Base-by-base conservation (phyloP, 805 yeast genomes). In the Tetrapisispora arboricola region DNA sequence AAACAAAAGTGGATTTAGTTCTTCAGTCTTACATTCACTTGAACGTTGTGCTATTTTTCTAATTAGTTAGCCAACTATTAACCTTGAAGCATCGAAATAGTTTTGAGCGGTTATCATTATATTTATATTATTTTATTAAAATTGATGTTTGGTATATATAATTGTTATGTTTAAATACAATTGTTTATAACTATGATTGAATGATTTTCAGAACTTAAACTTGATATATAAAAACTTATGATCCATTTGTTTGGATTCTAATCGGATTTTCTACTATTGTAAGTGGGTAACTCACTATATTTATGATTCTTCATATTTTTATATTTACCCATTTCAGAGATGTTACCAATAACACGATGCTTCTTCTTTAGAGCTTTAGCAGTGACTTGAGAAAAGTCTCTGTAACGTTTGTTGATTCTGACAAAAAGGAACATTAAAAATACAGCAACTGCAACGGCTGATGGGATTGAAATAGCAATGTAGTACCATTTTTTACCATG, bases 401-500 rank as follows among this genome's bases (percentile, higher is more conserved):
- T 68, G 50, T 76, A 78, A 26, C 68, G 64, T 43, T 66, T 71
- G 52, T 80, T 83, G 39, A 73, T 42, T 51, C 65, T 67, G 11
- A 80, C 67, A 58, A 83, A 81, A 44, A 77, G 47, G 56, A 80
- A 83, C 80, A 82, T 78, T 25, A 69, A 65, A 31, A 80, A 63
- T 10, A 75, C 77, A 10, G 79, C 72, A 22, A 83, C 44, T 13
- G 75, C 59, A 16, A 81, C 87, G 34, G 71, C 68, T 1, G 82
- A 71, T 15, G 94, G 94, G 57, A 82, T 72, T 9, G 81, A 66
- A 63, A 81, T 61, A 47, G 81, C 76, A 41, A 80, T 69, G 50
- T 79, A 76, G 56, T 80, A 75, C 62, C 72, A 71, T 38, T 75
- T 73, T 21, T 61, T 65, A 44, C 69, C 67, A 8, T 55, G 52